Conservation (phyloP, 1,284 basidiomycete genomes). For the Trametes polyzona region DNA sequence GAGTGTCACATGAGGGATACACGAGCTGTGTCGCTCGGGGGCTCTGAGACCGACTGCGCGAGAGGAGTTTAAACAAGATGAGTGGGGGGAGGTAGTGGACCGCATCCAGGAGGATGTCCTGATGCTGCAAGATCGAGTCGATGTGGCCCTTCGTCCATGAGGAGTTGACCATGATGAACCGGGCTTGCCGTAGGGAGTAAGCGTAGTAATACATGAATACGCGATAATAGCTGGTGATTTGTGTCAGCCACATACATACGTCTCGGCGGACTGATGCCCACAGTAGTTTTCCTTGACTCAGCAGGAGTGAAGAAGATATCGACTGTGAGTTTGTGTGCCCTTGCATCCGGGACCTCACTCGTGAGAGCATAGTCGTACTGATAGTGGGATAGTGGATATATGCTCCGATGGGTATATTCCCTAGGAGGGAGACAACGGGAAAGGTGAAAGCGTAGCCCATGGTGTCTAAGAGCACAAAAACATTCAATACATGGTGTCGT, state of each 20-base stretch:
- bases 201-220: constrained; percentile 87
- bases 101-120: constrained; percentile 49
- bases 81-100: constrained; percentile 41
- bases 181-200: constrained; percentile 72
- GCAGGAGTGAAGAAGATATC: constrained; percentile 63
- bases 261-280: constrained; percentile 42
- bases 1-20: constrained; percentile 93
- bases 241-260: constrained; percentile 2
- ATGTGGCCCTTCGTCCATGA: constrained; percentile 94
- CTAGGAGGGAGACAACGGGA: constrained; percentile 71
- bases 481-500: neutral
- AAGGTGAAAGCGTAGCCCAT: constrained; percentile 99
- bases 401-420: constrained; percentile 76
- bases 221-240: constrained; percentile 77
- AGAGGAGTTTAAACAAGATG: constrained; percentile 33
- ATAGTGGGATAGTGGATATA: constrained; percentile 99
- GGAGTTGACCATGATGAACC: constrained; percentile 92
- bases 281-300: constrained; percentile 76
- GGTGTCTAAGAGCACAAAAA: constrained; percentile 65
- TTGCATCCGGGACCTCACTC: constrained; percentile 65
- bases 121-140: constrained; percentile 66
- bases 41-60: constrained; percentile 16
- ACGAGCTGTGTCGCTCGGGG: constrained; percentile 56
- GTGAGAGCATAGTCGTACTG: constrained; percentile 89
- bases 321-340: constrained; percentile 71